Base-by-base conservation (phyloP, 805 yeast genomes). In the Metschnikowia aberdeeniae region DNA sequence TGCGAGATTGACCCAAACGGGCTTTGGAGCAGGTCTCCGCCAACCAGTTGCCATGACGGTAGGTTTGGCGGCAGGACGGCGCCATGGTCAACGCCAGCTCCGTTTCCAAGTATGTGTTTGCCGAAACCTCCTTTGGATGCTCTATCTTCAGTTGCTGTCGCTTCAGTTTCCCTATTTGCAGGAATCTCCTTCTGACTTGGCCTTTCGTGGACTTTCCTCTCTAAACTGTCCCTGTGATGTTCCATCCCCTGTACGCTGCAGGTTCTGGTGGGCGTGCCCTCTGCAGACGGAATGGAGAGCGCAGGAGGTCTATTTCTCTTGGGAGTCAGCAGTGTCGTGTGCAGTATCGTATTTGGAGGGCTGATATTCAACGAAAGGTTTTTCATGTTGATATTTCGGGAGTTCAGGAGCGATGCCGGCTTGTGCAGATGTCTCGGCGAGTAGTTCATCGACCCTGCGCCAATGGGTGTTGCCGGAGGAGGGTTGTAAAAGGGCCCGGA, bases 381-480 rank as follows among this genome's bases (percentile, higher is more conserved):
- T 56, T 70, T 70, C 64, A 65, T 67, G 52, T 68, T 69, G 45
- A 71, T 53, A 42, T 63, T 66, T 36, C 62, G 51, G 33, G 58
- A 53, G 27, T 50, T 44, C 45, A 53, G 51, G 29, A 62, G 56
- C 31, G 62, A 53, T 37, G 60, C 56, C 9, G 65, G 61, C 43
- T 62, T 60, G 29, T 65, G 58, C n/a, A 65, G 54, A 43, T 67
- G 72, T 42, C 65, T 63, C 4, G 75, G 72, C 12, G 69, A 64
- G 49, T 66, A 68, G 57, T 67, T 68, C 53, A 68, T 57, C 12
- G 50, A 40, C 7, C 58, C 59, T 33, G 22, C 31, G 20, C 33
- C 7, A 5, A 44, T 38, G 12, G 52, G 42, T 20, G 46, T 20
- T 28, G 26, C 46, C 22, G 37, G 26, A 2, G 44, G 36, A 34